Conservation (phyloP, 2,329 filamentous ascomycete species). For the Arachnomyces sp. region DNA sequence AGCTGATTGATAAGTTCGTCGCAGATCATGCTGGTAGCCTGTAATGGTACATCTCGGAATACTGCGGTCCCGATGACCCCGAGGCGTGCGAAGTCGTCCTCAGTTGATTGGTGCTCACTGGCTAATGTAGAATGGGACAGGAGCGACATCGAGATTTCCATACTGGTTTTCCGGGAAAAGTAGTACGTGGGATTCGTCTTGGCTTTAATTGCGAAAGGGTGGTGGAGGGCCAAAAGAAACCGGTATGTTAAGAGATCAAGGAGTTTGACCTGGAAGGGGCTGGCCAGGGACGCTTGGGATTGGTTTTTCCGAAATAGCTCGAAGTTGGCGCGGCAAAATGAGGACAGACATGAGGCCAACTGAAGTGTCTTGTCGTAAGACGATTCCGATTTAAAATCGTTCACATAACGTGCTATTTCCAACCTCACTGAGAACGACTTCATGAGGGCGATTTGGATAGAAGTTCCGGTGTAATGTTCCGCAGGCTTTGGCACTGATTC, state of each 20-base stretch:
- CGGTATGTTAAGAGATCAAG: slow-evolving; percentile 9
- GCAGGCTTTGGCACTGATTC: slow-evolving; percentile 23
- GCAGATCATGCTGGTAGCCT: slow-evolving; percentile 7
- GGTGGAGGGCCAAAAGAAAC: slow-evolving; percentile 10
- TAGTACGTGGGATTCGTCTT: slow-evolving; percentile 6
- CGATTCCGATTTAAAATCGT: slow-evolving; percentile 38
- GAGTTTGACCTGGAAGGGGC: slow-evolving; percentile 6
- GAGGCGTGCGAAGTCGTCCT: slow-evolving; percentile 6
- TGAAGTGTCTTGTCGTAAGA: slow-evolving; percentile 44
- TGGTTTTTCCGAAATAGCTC: neutral
- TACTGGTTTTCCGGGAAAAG: slow-evolving; percentile 7
- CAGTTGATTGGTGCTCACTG: neutral
- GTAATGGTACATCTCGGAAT: slow-evolving; percentile 7
- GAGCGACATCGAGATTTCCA: slow-evolving; percentile 6
- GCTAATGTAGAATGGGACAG: neutral
- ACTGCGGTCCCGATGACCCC: slow-evolving; percentile 4
- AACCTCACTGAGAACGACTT: slow-evolving; percentile 40
- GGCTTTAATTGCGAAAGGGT: slow-evolving; percentile 8
- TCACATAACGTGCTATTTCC: slow-evolving; percentile 39
- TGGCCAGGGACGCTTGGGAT: neutral
- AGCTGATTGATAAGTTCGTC: slow-evolving; percentile 8
- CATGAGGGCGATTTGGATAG: slow-evolving; percentile 42
- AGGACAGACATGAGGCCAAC: slow-evolving; percentile 39
- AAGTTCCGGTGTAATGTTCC: slow-evolving; percentile 41
- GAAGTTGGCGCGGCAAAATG: slow-evolving; percentile 1